A percentile compares a stretch with the other conserved stretches of the same genome.
These are phyloP conservation scores for Mariannaea elegans DNA, from an alignment of 2,329 filamentous ascomycete species.

Conservation along the genomic window DNA sequence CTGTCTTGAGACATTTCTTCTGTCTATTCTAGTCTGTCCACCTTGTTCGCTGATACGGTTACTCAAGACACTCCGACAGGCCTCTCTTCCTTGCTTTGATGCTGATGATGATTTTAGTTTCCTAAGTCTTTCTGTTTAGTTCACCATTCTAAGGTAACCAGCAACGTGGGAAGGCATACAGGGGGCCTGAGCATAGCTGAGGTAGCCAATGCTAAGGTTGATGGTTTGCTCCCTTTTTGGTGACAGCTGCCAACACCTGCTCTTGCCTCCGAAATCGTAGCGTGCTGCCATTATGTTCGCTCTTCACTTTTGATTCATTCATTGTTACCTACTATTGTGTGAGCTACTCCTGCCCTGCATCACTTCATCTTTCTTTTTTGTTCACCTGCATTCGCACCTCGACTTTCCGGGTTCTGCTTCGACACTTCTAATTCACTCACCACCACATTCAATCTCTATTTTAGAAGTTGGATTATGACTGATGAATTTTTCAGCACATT, in stretches of 20 bases:
- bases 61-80: too few species aligned
- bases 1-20: background rate
- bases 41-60: too few species aligned
- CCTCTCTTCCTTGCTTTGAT: too few species aligned
- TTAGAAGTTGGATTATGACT: conserved; percentile 10
- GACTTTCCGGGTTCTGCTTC: background rate
- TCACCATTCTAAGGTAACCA: too few species aligned
- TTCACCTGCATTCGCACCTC: background rate
- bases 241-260: conserved; percentile 13
- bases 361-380: background rate
- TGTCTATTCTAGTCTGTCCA: background rate
- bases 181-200: background rate
- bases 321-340: background rate
- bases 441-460: background rate
- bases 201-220: background rate
- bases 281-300: background rate
- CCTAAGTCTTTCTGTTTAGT: too few species aligned
- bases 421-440: background rate
- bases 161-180: too few species aligned
- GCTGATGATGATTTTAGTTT: too few species aligned
- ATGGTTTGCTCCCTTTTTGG: conserved; percentile 10
- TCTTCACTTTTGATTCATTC: background rate
- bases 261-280: conserved; percentile 10
- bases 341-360: background rate
- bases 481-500: conserved; percentile 15